phyloP scores from a whole-genome alignment of 2,329 filamentous ascomycete species.

The Trichophyton rubrum region DNA sequence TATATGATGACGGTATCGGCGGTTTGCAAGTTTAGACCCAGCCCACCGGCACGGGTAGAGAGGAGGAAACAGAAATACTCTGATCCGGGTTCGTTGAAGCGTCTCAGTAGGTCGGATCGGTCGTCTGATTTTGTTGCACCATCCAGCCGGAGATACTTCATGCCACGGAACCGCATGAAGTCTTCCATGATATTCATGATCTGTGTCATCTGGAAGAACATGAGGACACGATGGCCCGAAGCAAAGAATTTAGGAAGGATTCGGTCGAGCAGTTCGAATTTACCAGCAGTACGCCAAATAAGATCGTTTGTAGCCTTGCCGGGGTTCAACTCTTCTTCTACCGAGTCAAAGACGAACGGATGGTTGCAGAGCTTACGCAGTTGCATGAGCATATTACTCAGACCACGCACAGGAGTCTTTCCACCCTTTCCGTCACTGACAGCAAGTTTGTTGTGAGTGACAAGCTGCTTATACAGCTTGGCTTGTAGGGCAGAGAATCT shows the following conservation, averaged over 20 bases:
- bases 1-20: constrained; percentile 99
- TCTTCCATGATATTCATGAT: constrained; percentile 99
- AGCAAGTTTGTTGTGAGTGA: constrained; percentile 85
- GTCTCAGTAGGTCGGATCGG: constrained; percentile 73
- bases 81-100: constrained; percentile 82
- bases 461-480: constrained; percentile 93
- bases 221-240: constrained; percentile 86
- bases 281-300: constrained; percentile 89
- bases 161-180: constrained; percentile 70
- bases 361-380: constrained; percentile 97
- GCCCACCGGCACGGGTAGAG: constrained; percentile 95
- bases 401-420: constrained; percentile 81
- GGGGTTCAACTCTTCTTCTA: constrained; percentile 97
- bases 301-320: constrained; percentile 77
- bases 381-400: constrained; percentile 99
- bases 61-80: constrained; percentile 96
- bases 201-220: constrained; percentile 99
- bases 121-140: constrained; percentile 97
- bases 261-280: constrained; percentile 90
- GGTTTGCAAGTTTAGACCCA: constrained; percentile 92
- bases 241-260: constrained; percentile 85
- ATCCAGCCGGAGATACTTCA: constrained; percentile 83
- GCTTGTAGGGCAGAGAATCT: constrained; percentile 91
- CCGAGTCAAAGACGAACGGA: constrained; percentile 95
- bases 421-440: constrained; percentile 92